Base-by-base conservation (phyloP, 768 basidiomycete genomes). In the Tricholoma hemisulphureum region DNA sequence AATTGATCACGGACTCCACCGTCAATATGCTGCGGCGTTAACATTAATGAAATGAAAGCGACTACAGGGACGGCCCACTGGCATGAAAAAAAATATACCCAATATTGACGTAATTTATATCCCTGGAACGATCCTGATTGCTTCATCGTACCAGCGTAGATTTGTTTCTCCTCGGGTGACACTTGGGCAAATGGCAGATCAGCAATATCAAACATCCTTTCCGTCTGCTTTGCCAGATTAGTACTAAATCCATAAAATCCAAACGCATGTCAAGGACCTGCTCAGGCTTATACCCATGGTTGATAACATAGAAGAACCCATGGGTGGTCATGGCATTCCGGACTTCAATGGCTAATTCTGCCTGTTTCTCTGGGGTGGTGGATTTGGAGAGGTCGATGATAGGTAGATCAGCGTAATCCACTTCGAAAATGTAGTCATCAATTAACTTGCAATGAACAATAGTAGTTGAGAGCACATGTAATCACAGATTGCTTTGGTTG, bases 1-100 rank as follows among this genome's bases (percentile, higher is more conserved):
- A 87, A 60, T 61, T 86, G 83, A 64, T 88, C 87, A 9, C 69
- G 77, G 28, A 87, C 80, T 7, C 85, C 86, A 11, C 76, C 77
- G 43, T 81, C 81, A 46, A 87, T 80, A 48, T 82, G 80, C 85
- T 87, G 57, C n/a, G n/a, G n/a, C 26, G 20, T 34, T 35, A 23
- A 48, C 32, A 7, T 55, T 43, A 32, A 16, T 53, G 37, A 28
- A 10, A 16, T n/a, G 21, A 20, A 9, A 31, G 29, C 29, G 29
- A 31, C 29, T n/a, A n/a, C n/a, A n/a, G n/a, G n/a, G n/a, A n/a
- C n/a, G n/a, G n/a, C n/a, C n/a, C n/a, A n/a, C n/a, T n/a, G n/a
- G 32, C 2, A 34, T 11, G 10, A 8, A 6, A 20, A 5, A 18
- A 20, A 39, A 4, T 6, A 39, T 34, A 82, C 81, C 79, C 78